Base-by-base conservation (phyloP, 768 basidiomycete genomes). In the Rhodotorula babjevae region DNA sequence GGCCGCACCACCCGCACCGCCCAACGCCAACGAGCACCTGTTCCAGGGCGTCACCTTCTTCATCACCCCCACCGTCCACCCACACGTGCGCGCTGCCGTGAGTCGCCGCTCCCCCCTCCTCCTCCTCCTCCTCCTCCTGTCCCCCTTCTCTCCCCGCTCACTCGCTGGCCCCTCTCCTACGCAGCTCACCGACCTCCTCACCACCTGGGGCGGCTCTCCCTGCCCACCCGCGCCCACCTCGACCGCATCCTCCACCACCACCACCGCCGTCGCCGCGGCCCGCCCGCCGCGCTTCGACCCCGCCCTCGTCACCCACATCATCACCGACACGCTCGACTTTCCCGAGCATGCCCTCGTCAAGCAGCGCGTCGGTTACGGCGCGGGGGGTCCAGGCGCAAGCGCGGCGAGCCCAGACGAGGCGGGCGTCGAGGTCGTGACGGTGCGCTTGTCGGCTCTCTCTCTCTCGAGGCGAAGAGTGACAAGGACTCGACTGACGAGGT, bases 311-410 rank as follows among this genome's bases (percentile, higher is more conserved):
- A 87, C 86, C 7, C 85, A 86, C 78, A 81, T 89, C 55, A 83
- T 91, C 76, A 83, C 87, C 61, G 83, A 88, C 79, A 80, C 89
- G 53, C 72, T 83, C 69, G 81, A 83, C 73, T 86, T 87, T 65
- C 85, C 86, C 49, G 86, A 87, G 31, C 86, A 85, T 77, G 82
- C 85, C 67, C 82, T 82, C 18, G 77, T 86, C n/a, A 68, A 76
- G 4, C 77, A 7, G 8, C 42, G 40, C 9, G 21, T 40, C 44
- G 59, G 44, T 79, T 5, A 77, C 80, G 40, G 80, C 81, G 83
- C n/a, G n/a, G n/a, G n/a, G n/a, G n/a, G n/a, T n/a, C n/a, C n/a
- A n/a, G 59, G 59, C 66, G 59, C 21, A 63, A 64, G 55, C 36
- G 36, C 36, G 58, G 53, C 2, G 27, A 29, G 23, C 29, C 65